Evolutionary conservation across 805 yeast species (phyloP), one percentile per base, ranked within the genome.

Genomic region (Candida ficus): DNA sequence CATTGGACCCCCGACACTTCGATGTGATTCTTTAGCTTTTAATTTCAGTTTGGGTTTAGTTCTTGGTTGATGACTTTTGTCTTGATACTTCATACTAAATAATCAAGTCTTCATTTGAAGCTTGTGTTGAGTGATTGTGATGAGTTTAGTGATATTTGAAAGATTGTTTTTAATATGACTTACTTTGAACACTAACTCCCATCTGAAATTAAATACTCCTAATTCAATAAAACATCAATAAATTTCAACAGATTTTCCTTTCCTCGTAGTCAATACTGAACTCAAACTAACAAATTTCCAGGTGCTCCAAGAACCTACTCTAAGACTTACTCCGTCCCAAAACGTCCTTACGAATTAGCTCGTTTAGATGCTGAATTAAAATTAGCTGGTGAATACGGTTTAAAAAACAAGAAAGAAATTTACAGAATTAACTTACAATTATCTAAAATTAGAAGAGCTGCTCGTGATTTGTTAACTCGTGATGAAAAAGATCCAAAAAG

Each of bases 401-500:
- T 93, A 71, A 91, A 89, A 80, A 93, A 93, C 96, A 93, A 93
- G 91, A 87, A 95, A 73, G 99, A 93, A 78, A 88, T 93, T 73
- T 93, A 93, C 95, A 89, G 99, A 85, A 90, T 93, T 71, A 95
- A 95, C 73, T 87, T 85, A 83, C 98, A 93, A 79, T 86, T 93
- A 68, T 93, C 99, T 55, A 93, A 93, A 83, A 91, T 93, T 71
- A 90, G 99, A 80, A 89, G 99, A 80, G 99, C 99, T 73, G 99
- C 99, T 69, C 95, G 99, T 85, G 98, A 93, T 68, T 80, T 93
- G 66, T 83, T 93, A 75, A 93, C 99, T 80, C 89, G 96, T 80
- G 99, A 93, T 67, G 99, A 93, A 81, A 93, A 93, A 83, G 99
- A 93, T 76, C 97, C 96, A 83, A 93, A 90, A 88, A 89, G 99